Percentiles rank a stretch among this genome's conserved stretches.
phyloP scores from a whole-genome alignment of 179 eudicot species.

The Heliamphora pulchella region DNA sequence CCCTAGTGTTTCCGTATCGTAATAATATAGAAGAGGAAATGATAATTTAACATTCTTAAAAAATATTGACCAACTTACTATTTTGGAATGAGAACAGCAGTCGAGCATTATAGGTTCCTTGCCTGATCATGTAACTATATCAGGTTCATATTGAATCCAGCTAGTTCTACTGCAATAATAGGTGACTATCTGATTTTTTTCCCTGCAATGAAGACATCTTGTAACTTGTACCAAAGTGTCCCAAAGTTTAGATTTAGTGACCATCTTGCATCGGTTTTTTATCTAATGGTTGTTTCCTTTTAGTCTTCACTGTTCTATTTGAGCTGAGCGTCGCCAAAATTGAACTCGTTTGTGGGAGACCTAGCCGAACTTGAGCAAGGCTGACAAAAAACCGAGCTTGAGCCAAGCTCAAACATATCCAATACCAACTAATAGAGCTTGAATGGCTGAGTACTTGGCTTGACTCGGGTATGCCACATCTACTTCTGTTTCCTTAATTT shows the following conservation, averaged over 20 bases:
- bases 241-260: background rate
- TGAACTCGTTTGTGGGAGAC: no score
- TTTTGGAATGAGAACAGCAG: background rate
- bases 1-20: no score
- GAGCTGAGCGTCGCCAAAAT: background rate
- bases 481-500: conserved; percentile 35
- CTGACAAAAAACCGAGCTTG: background rate
- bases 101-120: background rate
- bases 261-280: background rate
- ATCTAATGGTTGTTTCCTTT: background rate
- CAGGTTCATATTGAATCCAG: background rate
- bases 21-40: background rate
- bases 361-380: background rate
- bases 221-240: background rate
- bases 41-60: background rate
- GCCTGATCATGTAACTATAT: background rate
- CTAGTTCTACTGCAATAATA: background rate
- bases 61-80: background rate
- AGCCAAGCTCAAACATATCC: background rate
- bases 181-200: background rate
- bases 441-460: background rate
- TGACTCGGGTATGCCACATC: background rate
- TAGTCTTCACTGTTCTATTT: background rate
- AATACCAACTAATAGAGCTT: background rate
- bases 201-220: background rate